Conservation (phyloP, 108 stramenopile species). For the Discostella pseudostelligera region DNA sequence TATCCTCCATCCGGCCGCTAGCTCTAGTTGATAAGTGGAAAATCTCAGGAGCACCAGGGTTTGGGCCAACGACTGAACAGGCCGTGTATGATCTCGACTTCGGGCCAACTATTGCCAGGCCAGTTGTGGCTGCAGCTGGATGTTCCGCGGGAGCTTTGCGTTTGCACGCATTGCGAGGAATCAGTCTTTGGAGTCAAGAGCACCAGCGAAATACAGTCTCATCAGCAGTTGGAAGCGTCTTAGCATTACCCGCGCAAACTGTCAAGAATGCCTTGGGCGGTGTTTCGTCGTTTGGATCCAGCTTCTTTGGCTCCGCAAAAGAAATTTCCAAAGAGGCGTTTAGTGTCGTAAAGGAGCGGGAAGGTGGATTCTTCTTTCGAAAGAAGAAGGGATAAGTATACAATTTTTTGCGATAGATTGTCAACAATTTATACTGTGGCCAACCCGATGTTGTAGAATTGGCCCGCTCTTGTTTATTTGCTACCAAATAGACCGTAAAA, state of each 20-base stretch:
- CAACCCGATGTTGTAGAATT: no score
- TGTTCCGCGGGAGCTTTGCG: slow-evolving; percentile 79
- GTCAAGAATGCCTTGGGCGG: slow-evolving; percentile 76
- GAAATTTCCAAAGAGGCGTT: slow-evolving; percentile 76
- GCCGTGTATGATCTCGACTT: slow-evolving; percentile 79
- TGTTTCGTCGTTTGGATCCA: slow-evolving; percentile 66
- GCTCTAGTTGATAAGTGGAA: slow-evolving; percentile 83
- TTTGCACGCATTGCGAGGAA: slow-evolving; percentile 84
- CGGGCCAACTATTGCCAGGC: slow-evolving; percentile 81
- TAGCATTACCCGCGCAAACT: slow-evolving; percentile 70
- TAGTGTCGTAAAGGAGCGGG: slow-evolving; percentile 49
- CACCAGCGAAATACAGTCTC: slow-evolving; percentile 38
- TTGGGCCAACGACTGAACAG: slow-evolving; percentile 29
- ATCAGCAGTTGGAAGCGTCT: slow-evolving; percentile 64
- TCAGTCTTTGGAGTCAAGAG: slow-evolving; percentile 75
- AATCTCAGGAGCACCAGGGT: slow-evolving; percentile 60
- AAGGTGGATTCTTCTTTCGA: slow-evolving; percentile 28
- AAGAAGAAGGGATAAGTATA: slow-evolving; percentile 14
- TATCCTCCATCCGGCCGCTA: slow-evolving; percentile 73
- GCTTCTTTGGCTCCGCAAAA: slow-evolving; percentile 73
- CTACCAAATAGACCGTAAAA: no score
- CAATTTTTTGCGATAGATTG: no score
- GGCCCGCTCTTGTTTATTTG: no score
- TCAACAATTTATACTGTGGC: no score
- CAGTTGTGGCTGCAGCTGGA: slow-evolving; percentile 82